These are phyloP conservation scores for Xylaria intraflava DNA, from an alignment of 495 filamentous ascomycete genomes.

Conservation along the genomic window DNA sequence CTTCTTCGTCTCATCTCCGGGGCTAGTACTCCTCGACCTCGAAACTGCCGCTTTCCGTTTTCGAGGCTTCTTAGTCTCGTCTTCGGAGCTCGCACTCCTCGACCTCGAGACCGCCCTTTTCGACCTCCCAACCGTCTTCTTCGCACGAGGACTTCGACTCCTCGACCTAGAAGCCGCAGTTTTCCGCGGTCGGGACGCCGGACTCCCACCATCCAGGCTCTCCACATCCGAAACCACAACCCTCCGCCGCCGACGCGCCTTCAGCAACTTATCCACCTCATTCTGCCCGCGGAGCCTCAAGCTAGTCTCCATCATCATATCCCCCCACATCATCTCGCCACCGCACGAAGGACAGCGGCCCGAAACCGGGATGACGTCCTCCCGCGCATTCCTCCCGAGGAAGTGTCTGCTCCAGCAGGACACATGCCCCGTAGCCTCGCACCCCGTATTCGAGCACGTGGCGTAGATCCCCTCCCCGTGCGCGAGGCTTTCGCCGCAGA, in stretches of 20 bases:
- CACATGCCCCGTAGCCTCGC: slow-evolving; percentile 64
- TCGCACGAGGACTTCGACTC: too few species aligned
- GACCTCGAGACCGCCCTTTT: too few species aligned
- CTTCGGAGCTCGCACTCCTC: too few species aligned
- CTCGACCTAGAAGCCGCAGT: too few species aligned
- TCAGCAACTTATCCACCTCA: slow-evolving; percentile 58
- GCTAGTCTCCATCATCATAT: slow-evolving; percentile 75
- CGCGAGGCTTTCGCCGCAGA: slow-evolving; percentile 52
- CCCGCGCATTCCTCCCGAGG: slow-evolving; percentile 38
- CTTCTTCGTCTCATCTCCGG: too few species aligned
- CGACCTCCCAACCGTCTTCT: too few species aligned
- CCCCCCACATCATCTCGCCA: slow-evolving; percentile 57
- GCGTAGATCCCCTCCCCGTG: slow-evolving; percentile 49
- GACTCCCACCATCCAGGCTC: too few species aligned
- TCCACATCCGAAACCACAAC: too few species aligned
- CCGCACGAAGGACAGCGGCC: slow-evolving; percentile 72
- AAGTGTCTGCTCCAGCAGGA: slow-evolving; percentile 68
- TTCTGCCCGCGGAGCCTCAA: slow-evolving; percentile 61
- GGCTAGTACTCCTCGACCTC: too few species aligned
- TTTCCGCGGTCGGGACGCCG: too few species aligned
- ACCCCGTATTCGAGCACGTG: slow-evolving; percentile 61
- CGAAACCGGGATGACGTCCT: slow-evolving; percentile 55
- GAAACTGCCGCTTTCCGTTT: slow-evolving; percentile 12
- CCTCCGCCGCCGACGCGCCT: too few species aligned
- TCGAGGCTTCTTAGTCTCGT: slow-evolving; percentile 20